Percentiles rank a stretch among this genome's conserved stretches.
phyloP scores from a whole-genome alignment of 1,284 basidiomycete species.

The Heterobasidion occidentale region DNA sequence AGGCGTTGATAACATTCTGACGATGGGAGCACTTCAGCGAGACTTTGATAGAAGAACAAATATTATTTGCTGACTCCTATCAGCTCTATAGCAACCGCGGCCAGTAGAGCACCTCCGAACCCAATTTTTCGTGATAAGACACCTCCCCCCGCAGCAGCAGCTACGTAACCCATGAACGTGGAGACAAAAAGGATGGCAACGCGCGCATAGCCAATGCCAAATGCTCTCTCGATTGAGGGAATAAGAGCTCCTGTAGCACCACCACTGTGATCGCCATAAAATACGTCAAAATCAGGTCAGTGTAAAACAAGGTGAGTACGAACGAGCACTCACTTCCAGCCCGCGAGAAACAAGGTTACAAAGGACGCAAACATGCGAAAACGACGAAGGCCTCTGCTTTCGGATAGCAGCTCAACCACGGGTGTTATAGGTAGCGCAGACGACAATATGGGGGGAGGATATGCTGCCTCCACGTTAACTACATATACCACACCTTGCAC shows the following conservation, averaged over 20 bases:
- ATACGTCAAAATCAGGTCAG: neutral
- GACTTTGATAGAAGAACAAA: neutral
- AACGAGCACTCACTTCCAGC: neutral
- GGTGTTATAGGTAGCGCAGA: neutral
- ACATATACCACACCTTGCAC: neutral
- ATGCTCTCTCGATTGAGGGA: neutral
- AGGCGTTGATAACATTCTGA: constrained; percentile 25
- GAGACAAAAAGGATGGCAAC: neutral
- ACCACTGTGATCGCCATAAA: neutral
- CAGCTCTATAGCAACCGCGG: constrained; percentile 19
- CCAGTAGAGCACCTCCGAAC: constrained; percentile 20
- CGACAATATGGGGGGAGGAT: neutral
- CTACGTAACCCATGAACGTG: neutral
- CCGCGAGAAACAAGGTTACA: neutral
- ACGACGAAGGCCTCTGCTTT: neutral
- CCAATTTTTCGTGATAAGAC: neutral
- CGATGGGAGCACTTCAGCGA: neutral
- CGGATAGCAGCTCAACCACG: neutral
- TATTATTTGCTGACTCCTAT: constrained; percentile 17
- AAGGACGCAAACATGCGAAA: neutral
- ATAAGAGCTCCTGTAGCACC: neutral
- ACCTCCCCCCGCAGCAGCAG: neutral
- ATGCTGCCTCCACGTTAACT: neutral
- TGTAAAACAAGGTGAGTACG: neutral
- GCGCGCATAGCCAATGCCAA: neutral